Evolutionary conservation across 1,284 basidiomycete species (phyloP).

Genomic region (Porogramme epimiltina): DNA sequence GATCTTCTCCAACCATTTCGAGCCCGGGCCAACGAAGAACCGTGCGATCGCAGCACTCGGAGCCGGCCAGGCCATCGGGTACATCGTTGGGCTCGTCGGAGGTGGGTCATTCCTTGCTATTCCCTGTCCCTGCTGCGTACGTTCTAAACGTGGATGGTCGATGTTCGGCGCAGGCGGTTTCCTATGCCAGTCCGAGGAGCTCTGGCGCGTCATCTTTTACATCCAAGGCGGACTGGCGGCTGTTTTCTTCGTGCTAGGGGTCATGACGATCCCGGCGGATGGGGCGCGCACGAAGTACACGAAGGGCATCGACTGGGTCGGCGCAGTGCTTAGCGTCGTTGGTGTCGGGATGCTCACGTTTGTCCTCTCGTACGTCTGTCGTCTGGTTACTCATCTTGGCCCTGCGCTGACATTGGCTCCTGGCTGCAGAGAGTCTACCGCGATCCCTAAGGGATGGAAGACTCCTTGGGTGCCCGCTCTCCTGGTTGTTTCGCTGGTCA

Average conservation of each 20-base stretch:
- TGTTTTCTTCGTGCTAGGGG: conserved; percentile 31
- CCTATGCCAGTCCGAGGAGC: conserved; percentile 31
- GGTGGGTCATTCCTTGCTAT: conserved; percentile 18
- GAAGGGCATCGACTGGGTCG: conserved; percentile 39
- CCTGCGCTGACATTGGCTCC: background rate
- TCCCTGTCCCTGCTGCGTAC: background rate
- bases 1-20: conserved; percentile 30
- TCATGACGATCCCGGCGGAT: conserved; percentile 25
- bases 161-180: conserved; percentile 28
- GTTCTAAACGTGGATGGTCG: background rate
- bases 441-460: conserved; percentile 33
- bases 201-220: conserved; percentile 38
- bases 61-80: conserved; percentile 37
- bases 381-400: background rate
- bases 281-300: conserved; percentile 25
- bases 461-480: conserved; percentile 35
- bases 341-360: conserved; percentile 37
- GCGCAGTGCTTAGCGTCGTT: conserved; percentile 30
- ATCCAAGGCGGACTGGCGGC: conserved; percentile 35
- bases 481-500: conserved; percentile 30
- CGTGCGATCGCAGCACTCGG: conserved; percentile 35
- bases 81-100: conserved; percentile 35
- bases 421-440: conserved; percentile 32
- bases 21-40: conserved; percentile 29
- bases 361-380: conserved; percentile 33